phyloP scores from a whole-genome alignment of 768 basidiomycete species.

The Suillus discolor region DNA sequence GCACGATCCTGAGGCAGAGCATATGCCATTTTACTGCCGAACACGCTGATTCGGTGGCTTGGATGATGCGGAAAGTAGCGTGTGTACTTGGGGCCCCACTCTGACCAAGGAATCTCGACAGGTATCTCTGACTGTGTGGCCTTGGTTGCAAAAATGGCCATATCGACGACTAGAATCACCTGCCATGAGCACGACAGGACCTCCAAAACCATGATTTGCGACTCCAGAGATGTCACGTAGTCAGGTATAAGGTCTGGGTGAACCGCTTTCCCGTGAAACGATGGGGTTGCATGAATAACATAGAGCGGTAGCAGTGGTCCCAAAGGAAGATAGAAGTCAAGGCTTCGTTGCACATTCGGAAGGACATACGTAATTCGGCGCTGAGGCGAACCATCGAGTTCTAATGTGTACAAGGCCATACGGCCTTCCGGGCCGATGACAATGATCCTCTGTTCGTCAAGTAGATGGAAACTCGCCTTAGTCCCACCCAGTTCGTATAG shows the following conservation, averaged over 20 bases:
- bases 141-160: background rate
- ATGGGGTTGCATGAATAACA: background rate
- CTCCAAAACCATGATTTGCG: background rate
- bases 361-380: background rate
- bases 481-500: background rate
- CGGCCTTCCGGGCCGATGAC: background rate
- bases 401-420: background rate
- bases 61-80: slow-evolving; percentile 3
- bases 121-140: background rate
- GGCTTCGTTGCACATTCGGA: background rate
- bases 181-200: background rate
- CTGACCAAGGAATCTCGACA: background rate
- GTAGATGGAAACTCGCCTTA: background rate
- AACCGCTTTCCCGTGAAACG: background rate
- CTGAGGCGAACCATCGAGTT: background rate
- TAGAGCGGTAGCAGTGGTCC: background rate
- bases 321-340: background rate
- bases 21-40: slow-evolving; percentile 3
- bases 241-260: background rate
- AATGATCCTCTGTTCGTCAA: background rate
- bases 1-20: background rate
- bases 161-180: background rate
- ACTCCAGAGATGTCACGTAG: background rate
- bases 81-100: background rate
- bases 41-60: slow-evolving; percentile 3